These are phyloP conservation scores for Bothriochloa decipiens DNA, from an alignment of 176 grass and related monocot species.

Conservation along the genomic window DNA sequence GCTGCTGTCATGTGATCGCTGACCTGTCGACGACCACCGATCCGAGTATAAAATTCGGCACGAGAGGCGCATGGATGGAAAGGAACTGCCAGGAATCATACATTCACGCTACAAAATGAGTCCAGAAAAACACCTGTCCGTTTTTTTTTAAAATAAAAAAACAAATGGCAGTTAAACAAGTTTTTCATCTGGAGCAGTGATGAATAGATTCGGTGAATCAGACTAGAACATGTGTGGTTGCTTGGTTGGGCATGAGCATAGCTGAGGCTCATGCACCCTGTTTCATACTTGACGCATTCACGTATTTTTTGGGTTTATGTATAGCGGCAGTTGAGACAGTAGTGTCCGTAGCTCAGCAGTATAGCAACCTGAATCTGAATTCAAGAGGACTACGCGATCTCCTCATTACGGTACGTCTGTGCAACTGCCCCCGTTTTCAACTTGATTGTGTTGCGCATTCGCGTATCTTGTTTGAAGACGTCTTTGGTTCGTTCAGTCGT, in stretches of 20 bases:
- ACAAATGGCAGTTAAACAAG: not conserved
- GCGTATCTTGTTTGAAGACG: slow-evolving; percentile 1
- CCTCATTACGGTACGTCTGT: not conserved
- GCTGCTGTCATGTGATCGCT: not conserved
- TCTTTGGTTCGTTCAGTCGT: not conserved
- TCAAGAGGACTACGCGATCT: not conserved
- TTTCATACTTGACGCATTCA: not conserved
- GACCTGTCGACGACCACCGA: not conserved
- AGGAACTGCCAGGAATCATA: too few relatives aligned
- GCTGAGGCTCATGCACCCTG: not conserved
- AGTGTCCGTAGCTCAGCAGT: not conserved
- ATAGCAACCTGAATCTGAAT: not conserved
- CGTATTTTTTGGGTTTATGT: too few relatives aligned
- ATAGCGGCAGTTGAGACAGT: not conserved
- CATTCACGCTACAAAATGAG: too few relatives aligned
- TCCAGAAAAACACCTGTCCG: not conserved
- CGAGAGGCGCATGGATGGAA: not conserved
- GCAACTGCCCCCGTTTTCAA: not conserved
- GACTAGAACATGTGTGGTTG: not conserved
- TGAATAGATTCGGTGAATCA: not conserved
- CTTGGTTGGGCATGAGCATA: not conserved
- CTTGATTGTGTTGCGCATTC: not conserved
- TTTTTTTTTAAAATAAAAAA: too few relatives aligned
- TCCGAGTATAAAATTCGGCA: not conserved
- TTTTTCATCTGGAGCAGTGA: not conserved